Conservation (phyloP, 2,329 filamentous ascomycete genomes). For the Exophiala sideris region DNA sequence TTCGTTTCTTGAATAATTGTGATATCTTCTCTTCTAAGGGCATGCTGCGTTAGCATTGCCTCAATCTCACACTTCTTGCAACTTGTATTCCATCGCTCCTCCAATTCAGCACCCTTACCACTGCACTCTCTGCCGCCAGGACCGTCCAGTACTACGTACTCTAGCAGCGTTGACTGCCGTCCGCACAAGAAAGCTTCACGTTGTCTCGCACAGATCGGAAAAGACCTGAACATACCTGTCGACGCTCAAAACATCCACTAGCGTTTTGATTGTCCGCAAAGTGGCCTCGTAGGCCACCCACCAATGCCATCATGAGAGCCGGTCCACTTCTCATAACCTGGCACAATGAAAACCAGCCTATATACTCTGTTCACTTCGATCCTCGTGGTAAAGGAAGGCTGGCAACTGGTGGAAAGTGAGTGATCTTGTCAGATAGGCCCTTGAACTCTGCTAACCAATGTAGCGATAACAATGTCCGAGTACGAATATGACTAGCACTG, state of each 20-base stretch:
- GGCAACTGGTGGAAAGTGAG: slow-evolving; percentile 79
- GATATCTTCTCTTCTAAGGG: background rate
- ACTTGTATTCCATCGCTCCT: background rate
- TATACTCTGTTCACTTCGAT: slow-evolving; percentile 97
- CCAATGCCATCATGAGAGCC: slow-evolving; percentile 71
- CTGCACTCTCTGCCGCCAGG: background rate
- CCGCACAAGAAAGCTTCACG: too few relatives aligned
- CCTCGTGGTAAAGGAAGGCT: slow-evolving; percentile 85
- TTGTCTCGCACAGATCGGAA: too few relatives aligned
- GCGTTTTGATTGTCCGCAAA: slow-evolving; percentile 16
- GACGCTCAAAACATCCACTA: background rate
- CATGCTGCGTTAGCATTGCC: background rate
- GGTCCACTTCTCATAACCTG: slow-evolving; percentile 95
- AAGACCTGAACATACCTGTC: too few relatives aligned
- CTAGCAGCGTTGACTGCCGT: too few relatives aligned
- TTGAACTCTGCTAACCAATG: slow-evolving; percentile 10
- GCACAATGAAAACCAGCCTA: slow-evolving; percentile 95
- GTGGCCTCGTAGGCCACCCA: slow-evolving; percentile 17
- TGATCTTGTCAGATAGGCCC: slow-evolving; percentile 11
- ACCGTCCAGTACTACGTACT: background rate
- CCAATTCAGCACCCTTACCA: background rate
- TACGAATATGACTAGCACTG: slow-evolving; percentile 45
- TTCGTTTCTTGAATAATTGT: background rate
- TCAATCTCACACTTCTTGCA: background rate
- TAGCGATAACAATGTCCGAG: slow-evolving; percentile 86